Conservation (phyloP, 2,329 filamentous ascomycete species). For the Cryphonectria carpinicola region DNA sequence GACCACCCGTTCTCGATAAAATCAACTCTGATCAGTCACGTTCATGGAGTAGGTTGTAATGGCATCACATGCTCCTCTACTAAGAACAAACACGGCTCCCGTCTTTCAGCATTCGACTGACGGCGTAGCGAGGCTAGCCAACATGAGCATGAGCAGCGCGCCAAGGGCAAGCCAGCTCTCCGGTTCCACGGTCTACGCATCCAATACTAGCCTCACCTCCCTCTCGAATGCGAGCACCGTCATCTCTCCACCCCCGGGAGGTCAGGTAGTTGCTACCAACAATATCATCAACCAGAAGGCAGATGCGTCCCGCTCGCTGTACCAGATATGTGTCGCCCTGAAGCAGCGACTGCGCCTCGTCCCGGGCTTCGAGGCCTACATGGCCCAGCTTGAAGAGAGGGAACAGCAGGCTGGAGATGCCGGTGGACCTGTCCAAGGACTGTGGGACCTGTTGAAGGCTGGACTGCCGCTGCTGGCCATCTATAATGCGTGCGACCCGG, state of each 20-base stretch:
- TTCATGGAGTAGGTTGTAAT: conserved; percentile 45
- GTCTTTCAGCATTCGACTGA: conserved; percentile 55
- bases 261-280: conserved; percentile 74
- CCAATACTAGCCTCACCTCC: conserved; percentile 56
- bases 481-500: conserved; percentile 82
- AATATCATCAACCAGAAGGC: conserved; percentile 98
- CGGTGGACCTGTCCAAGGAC: conserved; percentile 82
- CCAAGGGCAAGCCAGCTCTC: conserved; percentile 66
- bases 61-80: conserved; percentile 60
- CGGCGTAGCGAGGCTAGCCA: conserved; percentile 49
- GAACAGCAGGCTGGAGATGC: conserved; percentile 63
- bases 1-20: conserved; percentile 16
- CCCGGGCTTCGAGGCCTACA: conserved; percentile 76
- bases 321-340: conserved; percentile 90
- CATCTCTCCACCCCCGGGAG: conserved; percentile 49
- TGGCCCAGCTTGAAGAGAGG: conserved; percentile 72
- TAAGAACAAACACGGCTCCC: conserved; percentile 63
- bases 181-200: conserved; percentile 60
- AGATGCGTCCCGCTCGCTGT: conserved; percentile 87
- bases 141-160: conserved; percentile 58
- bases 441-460: conserved; percentile 85
- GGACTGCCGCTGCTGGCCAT: conserved; percentile 85
- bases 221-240: conserved; percentile 50
- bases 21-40: conserved; percentile 19
- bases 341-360: conserved; percentile 82